Evolutionary conservation across 2,329 filamentous ascomycete genomes (phyloP).

Genomic region (Myriosclerotinia duriaeana): DNA sequence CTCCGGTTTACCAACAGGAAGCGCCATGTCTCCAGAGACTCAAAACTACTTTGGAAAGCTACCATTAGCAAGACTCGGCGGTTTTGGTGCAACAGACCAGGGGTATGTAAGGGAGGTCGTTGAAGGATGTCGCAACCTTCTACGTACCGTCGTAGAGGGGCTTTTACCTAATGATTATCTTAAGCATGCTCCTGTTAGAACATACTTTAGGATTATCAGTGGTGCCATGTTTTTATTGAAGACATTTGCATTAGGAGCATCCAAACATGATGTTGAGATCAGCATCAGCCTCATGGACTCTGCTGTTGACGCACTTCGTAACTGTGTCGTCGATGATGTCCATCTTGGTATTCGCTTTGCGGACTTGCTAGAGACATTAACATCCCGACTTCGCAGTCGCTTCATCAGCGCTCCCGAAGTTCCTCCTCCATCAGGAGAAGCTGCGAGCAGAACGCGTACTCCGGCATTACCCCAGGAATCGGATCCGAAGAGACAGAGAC

Average conservation of each 20-base stretch:
- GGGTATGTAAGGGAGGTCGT: conserved; percentile 76
- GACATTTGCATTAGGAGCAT: conserved; percentile 78
- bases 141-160: conserved; percentile 74
- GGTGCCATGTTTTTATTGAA: conserved; percentile 83
- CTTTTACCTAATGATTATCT: conserved; percentile 73
- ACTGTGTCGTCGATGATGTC: conserved; percentile 80
- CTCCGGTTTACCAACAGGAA: conserved; percentile 42
- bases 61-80: conserved; percentile 62
- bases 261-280: conserved; percentile 73
- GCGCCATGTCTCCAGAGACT: conserved; percentile 59
- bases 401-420: conserved; percentile 66
- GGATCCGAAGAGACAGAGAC: conserved; percentile 39
- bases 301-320: conserved; percentile 71
- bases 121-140: conserved; percentile 72
- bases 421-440: conserved; percentile 38
- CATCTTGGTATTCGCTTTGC: conserved; percentile 83
- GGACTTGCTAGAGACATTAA: conserved; percentile 76
- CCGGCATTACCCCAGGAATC: conserved; percentile 38
- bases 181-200: conserved; percentile 78
- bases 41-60: conserved; percentile 65
- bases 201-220: conserved; percentile 83
- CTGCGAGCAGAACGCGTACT: conserved; percentile 32
- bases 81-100: conserved; percentile 65
- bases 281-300: conserved; percentile 74
- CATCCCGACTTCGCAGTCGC: conserved; percentile 68